phyloP scores from a whole-genome alignment of 2,329 filamentous ascomycete species.

The Geosmithia morbida region DNA sequence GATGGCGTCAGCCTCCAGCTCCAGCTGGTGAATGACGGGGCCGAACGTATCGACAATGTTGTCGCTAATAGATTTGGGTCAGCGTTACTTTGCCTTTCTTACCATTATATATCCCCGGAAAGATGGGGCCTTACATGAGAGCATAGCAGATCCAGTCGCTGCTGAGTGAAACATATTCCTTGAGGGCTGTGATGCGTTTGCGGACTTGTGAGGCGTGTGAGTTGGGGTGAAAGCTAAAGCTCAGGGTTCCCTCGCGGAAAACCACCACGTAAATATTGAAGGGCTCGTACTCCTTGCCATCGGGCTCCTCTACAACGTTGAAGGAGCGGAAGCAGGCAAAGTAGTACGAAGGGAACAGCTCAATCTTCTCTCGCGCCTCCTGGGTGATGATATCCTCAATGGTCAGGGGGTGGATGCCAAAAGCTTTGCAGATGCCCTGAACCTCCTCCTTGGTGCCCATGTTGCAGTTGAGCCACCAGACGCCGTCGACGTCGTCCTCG shows the following conservation, averaged over 20 bases:
- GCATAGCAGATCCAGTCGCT: slow-evolving; percentile 99
- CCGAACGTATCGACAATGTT: slow-evolving; percentile 96
- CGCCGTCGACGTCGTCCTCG: slow-evolving; percentile 53
- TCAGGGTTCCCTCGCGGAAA: slow-evolving; percentile 86
- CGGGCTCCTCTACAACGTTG: slow-evolving; percentile 61
- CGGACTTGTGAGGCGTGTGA: slow-evolving; percentile 79
- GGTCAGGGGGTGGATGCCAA: slow-evolving; percentile 88
- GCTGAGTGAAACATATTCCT: slow-evolving; percentile 88
- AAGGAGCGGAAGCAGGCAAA: slow-evolving; percentile 97
- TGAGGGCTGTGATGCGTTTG: slow-evolving; percentile 79
- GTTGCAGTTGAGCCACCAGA: slow-evolving; percentile 98
- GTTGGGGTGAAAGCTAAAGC: slow-evolving; percentile 85
- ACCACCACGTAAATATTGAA: slow-evolving; percentile 96
- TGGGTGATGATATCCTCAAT: slow-evolving; percentile 93
- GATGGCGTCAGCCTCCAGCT: slow-evolving; percentile 79
- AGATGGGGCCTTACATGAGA: slow-evolving; percentile 52
- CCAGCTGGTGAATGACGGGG: slow-evolving; percentile 74
- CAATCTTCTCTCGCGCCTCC: slow-evolving; percentile 95
- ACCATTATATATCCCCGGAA: neutral
- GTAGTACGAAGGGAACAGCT: slow-evolving; percentile 94
- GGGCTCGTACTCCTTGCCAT: slow-evolving; percentile 75
- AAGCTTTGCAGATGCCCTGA: slow-evolving; percentile 77
- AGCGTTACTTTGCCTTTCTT: neutral
- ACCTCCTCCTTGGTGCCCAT: slow-evolving; percentile 83
- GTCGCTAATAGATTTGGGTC: slow-evolving; percentile 38